Percentiles rank a stretch among this genome's conserved stretches.
Conservation (phyloP, 495 filamentous ascomycete genomes). For the Symbiotaphrina buchneri region DNA sequence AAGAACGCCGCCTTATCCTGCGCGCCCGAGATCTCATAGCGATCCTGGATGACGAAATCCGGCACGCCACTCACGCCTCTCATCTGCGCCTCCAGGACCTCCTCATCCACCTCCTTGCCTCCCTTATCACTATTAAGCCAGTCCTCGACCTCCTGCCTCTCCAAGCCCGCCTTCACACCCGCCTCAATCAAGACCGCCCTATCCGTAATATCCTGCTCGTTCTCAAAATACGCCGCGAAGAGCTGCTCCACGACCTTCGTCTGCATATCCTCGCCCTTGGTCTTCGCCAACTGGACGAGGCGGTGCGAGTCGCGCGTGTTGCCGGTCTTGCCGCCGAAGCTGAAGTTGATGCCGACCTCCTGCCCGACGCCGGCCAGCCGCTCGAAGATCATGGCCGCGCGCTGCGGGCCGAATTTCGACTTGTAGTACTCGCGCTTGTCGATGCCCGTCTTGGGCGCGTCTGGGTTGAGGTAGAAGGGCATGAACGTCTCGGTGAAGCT, state of each 20-base stretch:
- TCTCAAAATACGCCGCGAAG: slow-evolving; percentile 56
- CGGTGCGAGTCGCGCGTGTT: slow-evolving; percentile 58
- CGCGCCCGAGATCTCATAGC: slow-evolving; percentile 38
- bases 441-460: slow-evolving; percentile 27
- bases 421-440: slow-evolving; percentile 32
- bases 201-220: slow-evolving; percentile 54
- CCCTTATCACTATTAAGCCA: slow-evolving; percentile 42
- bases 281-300: slow-evolving; percentile 44
- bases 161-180: slow-evolving; percentile 38
- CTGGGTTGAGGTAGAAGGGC: slow-evolving; percentile 62
- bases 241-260: slow-evolving; percentile 42
- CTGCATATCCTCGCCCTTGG: slow-evolving; percentile 29
- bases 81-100: slow-evolving; percentile 31
- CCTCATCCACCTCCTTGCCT: slow-evolving; percentile 41
- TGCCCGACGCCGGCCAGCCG: slow-evolving; percentile 35
- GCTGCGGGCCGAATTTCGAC: slow-evolving; percentile 34
- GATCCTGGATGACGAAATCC: slow-evolving; percentile 43
- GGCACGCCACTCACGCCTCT: slow-evolving; percentile 49
- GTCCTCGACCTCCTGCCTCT: slow-evolving; percentile 28
- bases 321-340: slow-evolving; percentile 50
- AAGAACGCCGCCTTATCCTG: slow-evolving; percentile 35
- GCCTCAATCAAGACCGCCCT: slow-evolving; percentile 32
- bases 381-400: slow-evolving; percentile 27
- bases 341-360: slow-evolving; percentile 47
- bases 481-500: slow-evolving; percentile 51